A percentile compares a stretch with the other conserved stretches of the same genome.
Conservation (phyloP, 2,329 filamentous ascomycete species). For the Elsinoe perseae region DNA sequence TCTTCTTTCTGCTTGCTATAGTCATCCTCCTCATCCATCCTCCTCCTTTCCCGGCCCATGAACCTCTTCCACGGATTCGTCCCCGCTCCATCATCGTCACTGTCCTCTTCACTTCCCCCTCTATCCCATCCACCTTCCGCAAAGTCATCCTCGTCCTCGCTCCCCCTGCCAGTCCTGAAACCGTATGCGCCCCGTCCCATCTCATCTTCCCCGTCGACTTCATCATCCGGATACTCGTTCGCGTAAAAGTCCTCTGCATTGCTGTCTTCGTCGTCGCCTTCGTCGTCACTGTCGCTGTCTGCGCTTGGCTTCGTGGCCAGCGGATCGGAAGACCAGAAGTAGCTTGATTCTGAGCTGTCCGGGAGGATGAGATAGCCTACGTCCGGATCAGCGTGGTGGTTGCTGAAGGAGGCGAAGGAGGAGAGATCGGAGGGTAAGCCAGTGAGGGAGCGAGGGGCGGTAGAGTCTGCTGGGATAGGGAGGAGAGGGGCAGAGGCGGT, state of each 20-base stretch:
- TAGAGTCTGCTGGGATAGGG: constrained; percentile 6
- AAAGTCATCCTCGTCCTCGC: constrained; percentile 34
- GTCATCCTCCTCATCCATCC: constrained; percentile 14
- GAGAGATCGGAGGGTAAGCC: constrained; percentile 1
- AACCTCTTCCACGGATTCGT: constrained; percentile 27
- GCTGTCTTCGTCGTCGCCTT: constrained; percentile 15
- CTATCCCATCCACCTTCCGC: constrained; percentile 4
- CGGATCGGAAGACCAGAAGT: constrained; percentile 11
- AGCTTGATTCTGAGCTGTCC: not conserved
- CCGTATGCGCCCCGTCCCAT: constrained; percentile 41
- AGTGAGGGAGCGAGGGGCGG: constrained; percentile 11
- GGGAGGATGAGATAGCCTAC: constrained; percentile 16
- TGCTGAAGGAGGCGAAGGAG: constrained; percentile 6
- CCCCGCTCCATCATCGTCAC: constrained; percentile 23
- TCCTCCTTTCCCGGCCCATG: constrained; percentile 15
- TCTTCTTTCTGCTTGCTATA: not conserved
- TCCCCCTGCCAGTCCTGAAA: constrained; percentile 29
- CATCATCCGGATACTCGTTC: constrained; percentile 73
- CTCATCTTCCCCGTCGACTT: constrained; percentile 65
- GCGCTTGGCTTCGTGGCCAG: constrained; percentile 4
- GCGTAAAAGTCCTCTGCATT: constrained; percentile 67
- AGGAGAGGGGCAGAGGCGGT: constrained; percentile 25
- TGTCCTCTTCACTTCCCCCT: constrained; percentile 21
- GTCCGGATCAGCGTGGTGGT: constrained; percentile 4
- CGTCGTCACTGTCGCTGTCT: not conserved